These are phyloP conservation scores for Luvunga scandens DNA, from an alignment of 345 rosid species.

Conservation along the genomic window DNA sequence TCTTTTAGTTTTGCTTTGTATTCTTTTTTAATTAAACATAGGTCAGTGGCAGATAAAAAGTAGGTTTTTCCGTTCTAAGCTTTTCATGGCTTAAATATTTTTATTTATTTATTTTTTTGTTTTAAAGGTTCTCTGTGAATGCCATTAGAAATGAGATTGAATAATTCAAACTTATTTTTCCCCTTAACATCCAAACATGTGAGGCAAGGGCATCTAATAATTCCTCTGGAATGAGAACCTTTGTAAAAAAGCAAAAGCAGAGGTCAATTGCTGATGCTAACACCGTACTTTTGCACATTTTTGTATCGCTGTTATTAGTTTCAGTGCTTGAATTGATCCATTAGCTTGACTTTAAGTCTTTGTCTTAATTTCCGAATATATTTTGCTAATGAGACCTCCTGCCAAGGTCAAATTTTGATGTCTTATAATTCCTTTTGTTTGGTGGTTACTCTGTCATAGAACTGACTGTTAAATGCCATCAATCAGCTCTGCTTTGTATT, in stretches of 20 bases:
- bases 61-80: neutral
- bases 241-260: neutral
- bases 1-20: too few relatives aligned
- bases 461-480: too few relatives aligned
- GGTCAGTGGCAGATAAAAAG: too few relatives aligned
- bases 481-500: neutral
- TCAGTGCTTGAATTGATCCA: neutral
- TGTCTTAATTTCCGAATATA: too few relatives aligned
- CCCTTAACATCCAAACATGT: neutral
- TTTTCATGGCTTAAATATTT: neutral
- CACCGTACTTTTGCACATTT: neutral
- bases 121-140: neutral
- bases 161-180: neutral
- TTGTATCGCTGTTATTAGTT: too few relatives aligned
- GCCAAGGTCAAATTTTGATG: too few relatives aligned
- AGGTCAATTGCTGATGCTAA: neutral
- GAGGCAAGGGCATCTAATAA: neutral
- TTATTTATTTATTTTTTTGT: neutral
- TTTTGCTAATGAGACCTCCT: too few relatives aligned
- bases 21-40: too few relatives aligned
- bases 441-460: too few relatives aligned
- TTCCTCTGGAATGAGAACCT: neutral
- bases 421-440: too few relatives aligned
- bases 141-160: neutral
- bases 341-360: too few relatives aligned